A percentile compares a stretch with the other conserved stretches of the same genome.
These are phyloP conservation scores for Phoenix roebelenii DNA, from an alignment of 176 grass and related monocot species.

Conservation along the genomic window DNA sequence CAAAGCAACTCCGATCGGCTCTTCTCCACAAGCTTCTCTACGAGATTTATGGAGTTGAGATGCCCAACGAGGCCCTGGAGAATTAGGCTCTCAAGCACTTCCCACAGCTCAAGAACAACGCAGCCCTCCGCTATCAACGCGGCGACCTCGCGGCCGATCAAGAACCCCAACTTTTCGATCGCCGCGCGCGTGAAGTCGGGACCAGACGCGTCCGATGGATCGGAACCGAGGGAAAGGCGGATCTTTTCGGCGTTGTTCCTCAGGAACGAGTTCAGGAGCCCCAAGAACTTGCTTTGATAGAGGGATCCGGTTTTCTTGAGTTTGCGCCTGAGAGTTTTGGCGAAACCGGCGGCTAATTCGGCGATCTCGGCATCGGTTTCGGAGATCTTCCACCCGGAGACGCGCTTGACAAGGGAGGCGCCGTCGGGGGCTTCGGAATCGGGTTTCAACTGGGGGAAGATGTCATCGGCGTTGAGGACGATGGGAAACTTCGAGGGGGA, in stretches of 20 bases:
- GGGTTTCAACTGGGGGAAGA: conserved; percentile 20
- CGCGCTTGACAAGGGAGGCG: conserved; percentile 20
- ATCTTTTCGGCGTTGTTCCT: conserved; percentile 22
- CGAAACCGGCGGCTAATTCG: conserved; percentile 21
- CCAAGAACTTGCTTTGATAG: conserved; percentile 20
- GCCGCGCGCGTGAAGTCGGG: neutral
- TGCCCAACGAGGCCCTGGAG: conserved; percentile 30
- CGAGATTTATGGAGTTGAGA: conserved; percentile 24
- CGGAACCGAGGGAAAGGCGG: conserved; percentile 4
- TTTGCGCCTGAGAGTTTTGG: conserved; percentile 21
- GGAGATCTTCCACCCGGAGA: conserved; percentile 50
- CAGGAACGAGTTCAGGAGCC: conserved; percentile 41
- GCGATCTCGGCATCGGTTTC: conserved; percentile 29
- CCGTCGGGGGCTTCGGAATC: neutral
- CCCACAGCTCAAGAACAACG: conserved; percentile 17
- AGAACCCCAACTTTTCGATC: conserved; percentile 23
- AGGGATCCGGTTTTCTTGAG: conserved; percentile 1
- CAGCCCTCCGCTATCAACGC: conserved; percentile 33
- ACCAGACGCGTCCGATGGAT: neutral
- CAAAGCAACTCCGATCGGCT: conserved; percentile 40
- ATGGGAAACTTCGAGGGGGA: conserved; percentile 1
- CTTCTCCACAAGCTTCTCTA: conserved; percentile 28
- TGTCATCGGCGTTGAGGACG: conserved; percentile 39
- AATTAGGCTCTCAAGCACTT: conserved; percentile 36
- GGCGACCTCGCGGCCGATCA: conserved; percentile 27